Percentiles rank a stretch among this genome's conserved stretches.
These are phyloP conservation scores for Chrysanthemum makinoi DNA, from an alignment of 129 eudicot species.

Conservation along the genomic window DNA sequence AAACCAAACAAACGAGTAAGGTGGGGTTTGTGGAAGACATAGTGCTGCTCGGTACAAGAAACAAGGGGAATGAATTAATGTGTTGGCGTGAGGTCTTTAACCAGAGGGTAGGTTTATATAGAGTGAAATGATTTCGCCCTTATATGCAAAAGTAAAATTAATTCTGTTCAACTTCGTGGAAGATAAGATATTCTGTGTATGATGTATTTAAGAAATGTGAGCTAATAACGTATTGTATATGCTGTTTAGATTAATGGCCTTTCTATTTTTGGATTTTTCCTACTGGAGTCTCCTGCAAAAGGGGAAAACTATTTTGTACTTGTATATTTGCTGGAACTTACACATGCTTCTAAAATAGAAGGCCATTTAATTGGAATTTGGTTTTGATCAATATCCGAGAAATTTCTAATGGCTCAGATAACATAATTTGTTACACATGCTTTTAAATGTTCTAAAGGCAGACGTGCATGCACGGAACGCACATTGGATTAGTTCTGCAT, in stretches of 20 bases:
- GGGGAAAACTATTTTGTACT: neutral
- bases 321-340: neutral
- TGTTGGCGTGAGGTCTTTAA: neutral
- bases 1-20: slow-evolving; percentile 16
- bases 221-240: neutral
- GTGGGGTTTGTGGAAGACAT: slow-evolving; percentile 20
- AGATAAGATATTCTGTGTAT: slow-evolving; percentile 1
- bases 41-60: slow-evolving; percentile 31
- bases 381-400: neutral
- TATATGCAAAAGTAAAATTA: neutral
- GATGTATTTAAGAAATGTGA: neutral
- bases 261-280: neutral
- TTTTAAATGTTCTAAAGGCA: too few relatives aligned
- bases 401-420: neutral
- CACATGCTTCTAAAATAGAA: too few relatives aligned
- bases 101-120: slow-evolving; percentile 13
- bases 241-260: neutral
- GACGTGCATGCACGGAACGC: neutral
- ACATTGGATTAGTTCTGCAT: too few relatives aligned
- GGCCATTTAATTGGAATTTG: too few relatives aligned
- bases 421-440: too few relatives aligned
- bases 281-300: neutral
- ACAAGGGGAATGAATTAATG: neutral
- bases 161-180: slow-evolving; percentile 1
- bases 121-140: neutral